Conservation (phyloP, 2,329 filamentous ascomycete genomes). For the Blastomyces parvus region DNA sequence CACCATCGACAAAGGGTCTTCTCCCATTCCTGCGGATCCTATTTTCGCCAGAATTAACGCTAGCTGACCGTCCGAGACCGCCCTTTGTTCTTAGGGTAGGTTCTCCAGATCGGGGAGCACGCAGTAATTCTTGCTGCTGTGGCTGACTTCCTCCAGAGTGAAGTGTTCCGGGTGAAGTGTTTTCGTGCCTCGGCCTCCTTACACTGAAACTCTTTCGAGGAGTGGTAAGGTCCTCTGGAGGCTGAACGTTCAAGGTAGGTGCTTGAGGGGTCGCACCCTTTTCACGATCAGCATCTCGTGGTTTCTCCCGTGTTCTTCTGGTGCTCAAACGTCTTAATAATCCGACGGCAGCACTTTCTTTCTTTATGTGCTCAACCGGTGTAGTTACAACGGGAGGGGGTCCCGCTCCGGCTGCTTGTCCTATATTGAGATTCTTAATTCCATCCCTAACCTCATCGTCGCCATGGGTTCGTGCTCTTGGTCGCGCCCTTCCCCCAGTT, state of each 20-base stretch:
- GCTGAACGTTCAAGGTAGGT: conserved; percentile 71
- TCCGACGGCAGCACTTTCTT: conserved; percentile 77
- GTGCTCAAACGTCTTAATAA: conserved; percentile 87
- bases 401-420: conserved; percentile 39
- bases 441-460: conserved; percentile 79
- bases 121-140: conserved; percentile 68
- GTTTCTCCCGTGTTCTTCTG: conserved; percentile 56
- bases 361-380: conserved; percentile 57
- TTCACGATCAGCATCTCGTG: conserved; percentile 32
- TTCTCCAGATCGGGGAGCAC: conserved; percentile 58
- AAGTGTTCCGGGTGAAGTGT: conserved; percentile 46
- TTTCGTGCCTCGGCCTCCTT: conserved; percentile 49
- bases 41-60: conserved; percentile 80
- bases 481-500: conserved; percentile 71
- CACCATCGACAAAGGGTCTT: conserved; percentile 45
- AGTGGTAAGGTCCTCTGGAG: conserved; percentile 57
- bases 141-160: conserved; percentile 52
- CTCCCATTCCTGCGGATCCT: conserved; percentile 52
- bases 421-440: conserved; percentile 55
- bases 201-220: conserved; percentile 87
- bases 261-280: conserved; percentile 57
- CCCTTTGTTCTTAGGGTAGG: conserved; percentile 53
- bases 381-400: conserved; percentile 47
- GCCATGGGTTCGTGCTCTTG: conserved; percentile 82
- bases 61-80: conserved; percentile 74